Evolutionary conservation across 202 grass and related monocot genomes (phyloP).

Genomic region (Zizania palustris): DNA sequence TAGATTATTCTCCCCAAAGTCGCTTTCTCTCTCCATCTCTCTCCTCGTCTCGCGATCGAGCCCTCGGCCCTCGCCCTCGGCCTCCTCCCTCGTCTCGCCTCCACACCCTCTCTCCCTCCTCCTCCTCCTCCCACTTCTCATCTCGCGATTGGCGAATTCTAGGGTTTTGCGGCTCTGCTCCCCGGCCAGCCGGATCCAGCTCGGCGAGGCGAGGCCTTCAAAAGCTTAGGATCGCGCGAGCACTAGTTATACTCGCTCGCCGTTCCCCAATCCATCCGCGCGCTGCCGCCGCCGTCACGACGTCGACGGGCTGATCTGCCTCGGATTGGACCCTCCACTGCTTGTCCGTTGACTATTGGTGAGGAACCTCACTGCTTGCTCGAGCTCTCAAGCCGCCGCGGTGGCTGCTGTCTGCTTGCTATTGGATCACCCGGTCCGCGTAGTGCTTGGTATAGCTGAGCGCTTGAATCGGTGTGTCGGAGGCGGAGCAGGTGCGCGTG

Average conservation of each 20-base stretch:
- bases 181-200: constrained; percentile 45
- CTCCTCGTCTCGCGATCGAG: constrained; percentile 60
- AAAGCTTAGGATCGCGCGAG: constrained; percentile 44
- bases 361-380: constrained; percentile 24
- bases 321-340: constrained; percentile 24
- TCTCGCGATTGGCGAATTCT: constrained; percentile 68
- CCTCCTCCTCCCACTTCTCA: constrained; percentile 46
- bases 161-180: constrained; percentile 57
- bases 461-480: constrained; percentile 39
- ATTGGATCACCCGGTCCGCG: neutral
- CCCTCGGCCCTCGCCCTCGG: constrained; percentile 43
- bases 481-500: neutral
- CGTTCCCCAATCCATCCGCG: neutral
- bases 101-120: constrained; percentile 4
- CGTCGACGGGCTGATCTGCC: constrained; percentile 20
- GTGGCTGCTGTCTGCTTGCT: neutral
- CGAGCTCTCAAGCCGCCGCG: neutral
- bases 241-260: neutral
- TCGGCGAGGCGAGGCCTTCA: constrained; percentile 1
- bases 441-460: neutral
- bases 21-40: constrained; percentile 25
- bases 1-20: constrained; percentile 75
- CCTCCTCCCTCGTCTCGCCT: constrained; percentile 25
- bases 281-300: neutral
- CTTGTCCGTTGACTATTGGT: constrained; percentile 35